These are phyloP conservation scores for Cladophialophora yegresii DNA, from an alignment of 2,329 filamentous ascomycete genomes.

Conservation along the genomic window DNA sequence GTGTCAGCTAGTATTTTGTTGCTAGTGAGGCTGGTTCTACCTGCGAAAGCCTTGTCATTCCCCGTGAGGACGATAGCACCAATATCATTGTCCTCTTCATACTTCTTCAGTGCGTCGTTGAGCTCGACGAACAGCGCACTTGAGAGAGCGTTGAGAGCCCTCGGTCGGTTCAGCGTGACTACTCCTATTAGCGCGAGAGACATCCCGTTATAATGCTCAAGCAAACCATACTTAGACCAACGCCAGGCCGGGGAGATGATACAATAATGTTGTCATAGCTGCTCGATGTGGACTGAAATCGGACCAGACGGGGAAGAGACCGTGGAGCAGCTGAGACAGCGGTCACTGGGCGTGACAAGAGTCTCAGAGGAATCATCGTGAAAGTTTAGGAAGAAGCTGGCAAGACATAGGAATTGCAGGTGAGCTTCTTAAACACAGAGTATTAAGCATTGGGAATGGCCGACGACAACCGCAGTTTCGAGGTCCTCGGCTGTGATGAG, in stretches of 20 bases:
- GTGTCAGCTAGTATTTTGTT: slow-evolving; percentile 17
- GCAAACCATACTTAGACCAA: slow-evolving; percentile 71
- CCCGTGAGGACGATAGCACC: slow-evolving; percentile 83
- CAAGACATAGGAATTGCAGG: slow-evolving; percentile 2
- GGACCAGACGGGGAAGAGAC: slow-evolving; percentile 59
- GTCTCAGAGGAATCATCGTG: slow-evolving; percentile 26
- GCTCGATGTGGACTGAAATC: slow-evolving; percentile 50
- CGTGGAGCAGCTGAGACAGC: slow-evolving; percentile 62
- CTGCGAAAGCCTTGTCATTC: slow-evolving; percentile 82
- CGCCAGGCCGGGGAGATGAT: slow-evolving; percentile 80
- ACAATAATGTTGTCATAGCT: slow-evolving; percentile 79
- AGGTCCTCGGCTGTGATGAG: slow-evolving; percentile 22
- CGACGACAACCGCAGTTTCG: slow-evolving; percentile 5
- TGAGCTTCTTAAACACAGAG: not conserved
- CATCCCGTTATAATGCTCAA: not conserved
- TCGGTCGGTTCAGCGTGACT: slow-evolving; percentile 89
- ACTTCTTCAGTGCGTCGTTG: slow-evolving; percentile 71
- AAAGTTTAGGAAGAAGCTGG: not conserved
- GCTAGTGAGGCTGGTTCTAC: slow-evolving; percentile 38
- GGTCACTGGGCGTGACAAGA: slow-evolving; percentile 44
- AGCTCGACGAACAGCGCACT: slow-evolving; percentile 89
- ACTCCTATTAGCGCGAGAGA: slow-evolving; percentile 7
- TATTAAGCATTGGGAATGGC: slow-evolving; percentile 5
- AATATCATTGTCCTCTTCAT: slow-evolving; percentile 70
- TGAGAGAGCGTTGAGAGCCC: slow-evolving; percentile 90